These are phyloP conservation scores for Yamadazyma friedrichii DNA, from an alignment of 1,139 yeast species.

Conservation along the genomic window DNA sequence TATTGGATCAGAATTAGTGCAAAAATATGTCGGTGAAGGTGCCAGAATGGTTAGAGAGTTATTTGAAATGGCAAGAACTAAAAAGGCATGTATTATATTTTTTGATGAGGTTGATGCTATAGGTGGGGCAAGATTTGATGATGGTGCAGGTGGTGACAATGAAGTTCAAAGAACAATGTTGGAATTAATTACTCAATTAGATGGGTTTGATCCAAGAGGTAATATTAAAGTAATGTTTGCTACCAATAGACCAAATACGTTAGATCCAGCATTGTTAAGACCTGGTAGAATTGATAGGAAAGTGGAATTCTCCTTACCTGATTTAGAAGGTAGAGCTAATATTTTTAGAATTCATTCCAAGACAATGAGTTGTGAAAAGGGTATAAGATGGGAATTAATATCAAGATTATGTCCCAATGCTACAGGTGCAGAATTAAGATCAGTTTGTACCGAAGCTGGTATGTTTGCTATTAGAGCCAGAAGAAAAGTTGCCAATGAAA, in stretches of 20 bases:
- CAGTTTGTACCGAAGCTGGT: conserved; percentile 97
- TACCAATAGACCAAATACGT: conserved; percentile 94
- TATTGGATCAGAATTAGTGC: conserved; percentile 96
- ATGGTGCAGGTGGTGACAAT: conserved; percentile 99
- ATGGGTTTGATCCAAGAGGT: conserved; percentile 98
- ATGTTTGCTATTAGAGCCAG: conserved; percentile 99
- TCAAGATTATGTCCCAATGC: conserved; percentile 96
- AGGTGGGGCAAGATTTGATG: conserved; percentile 98
- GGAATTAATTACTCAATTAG: conserved; percentile 94
- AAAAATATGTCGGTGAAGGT: conserved; percentile 98
- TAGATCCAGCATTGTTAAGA: conserved; percentile 95
- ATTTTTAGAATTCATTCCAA: conserved; percentile 96
- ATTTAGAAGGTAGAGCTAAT: conserved; percentile 95
- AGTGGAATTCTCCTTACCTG: conserved; percentile 95
- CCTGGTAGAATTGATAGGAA: conserved; percentile 98
- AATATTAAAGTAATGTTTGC: conserved; percentile 99
- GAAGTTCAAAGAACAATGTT: conserved; percentile 99
- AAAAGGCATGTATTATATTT: conserved; percentile 93
- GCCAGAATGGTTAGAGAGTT: conserved; percentile 98
- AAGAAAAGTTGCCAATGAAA: conserved; percentile 96
- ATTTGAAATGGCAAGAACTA: conserved; percentile 97
- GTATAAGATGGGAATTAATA: conserved; percentile 96
- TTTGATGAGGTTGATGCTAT: conserved; percentile 98
- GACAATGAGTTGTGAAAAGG: conserved; percentile 96
- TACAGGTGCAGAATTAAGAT: conserved; percentile 96